Percentiles rank a stretch among this genome's conserved stretches.
phyloP scores from a whole-genome alignment of 1,284 basidiomycete species.

The Rhizoctonia solani region DNA sequence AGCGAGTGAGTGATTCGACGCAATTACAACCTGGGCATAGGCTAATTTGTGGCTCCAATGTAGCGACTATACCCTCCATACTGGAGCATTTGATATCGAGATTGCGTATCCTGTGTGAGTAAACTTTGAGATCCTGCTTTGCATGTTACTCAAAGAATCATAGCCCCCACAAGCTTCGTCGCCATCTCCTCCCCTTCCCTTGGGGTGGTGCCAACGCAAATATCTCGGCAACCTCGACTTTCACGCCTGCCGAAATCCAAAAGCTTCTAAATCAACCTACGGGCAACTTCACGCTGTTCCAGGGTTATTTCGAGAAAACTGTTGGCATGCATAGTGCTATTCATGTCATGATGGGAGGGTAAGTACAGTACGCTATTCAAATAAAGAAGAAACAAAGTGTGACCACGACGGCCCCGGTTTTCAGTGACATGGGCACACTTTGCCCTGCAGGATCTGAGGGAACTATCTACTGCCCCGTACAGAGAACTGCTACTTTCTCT shows the following conservation, averaged over 20 bases:
- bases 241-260: neutral
- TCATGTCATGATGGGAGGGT: neutral
- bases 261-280: neutral
- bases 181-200: neutral
- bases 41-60: neutral
- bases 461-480: neutral
- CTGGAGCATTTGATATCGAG: neutral
- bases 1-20: neutral
- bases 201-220: neutral
- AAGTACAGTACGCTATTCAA: neutral
- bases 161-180: neutral
- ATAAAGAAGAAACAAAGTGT: neutral
- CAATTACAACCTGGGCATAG: neutral
- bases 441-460: neutral
- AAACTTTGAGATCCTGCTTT: neutral
- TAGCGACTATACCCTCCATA: constrained; percentile 1
- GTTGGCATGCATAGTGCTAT: neutral
- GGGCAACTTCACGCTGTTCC: neutral
- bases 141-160: neutral
- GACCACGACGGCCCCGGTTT: neutral
- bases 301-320: neutral
- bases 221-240: neutral
- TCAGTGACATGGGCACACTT: neutral
- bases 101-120: neutral
- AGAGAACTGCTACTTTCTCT: neutral